Evolutionary conservation across 2,329 filamentous ascomycete genomes (phyloP).

Genomic region (Xylariaceae sp.): DNA sequence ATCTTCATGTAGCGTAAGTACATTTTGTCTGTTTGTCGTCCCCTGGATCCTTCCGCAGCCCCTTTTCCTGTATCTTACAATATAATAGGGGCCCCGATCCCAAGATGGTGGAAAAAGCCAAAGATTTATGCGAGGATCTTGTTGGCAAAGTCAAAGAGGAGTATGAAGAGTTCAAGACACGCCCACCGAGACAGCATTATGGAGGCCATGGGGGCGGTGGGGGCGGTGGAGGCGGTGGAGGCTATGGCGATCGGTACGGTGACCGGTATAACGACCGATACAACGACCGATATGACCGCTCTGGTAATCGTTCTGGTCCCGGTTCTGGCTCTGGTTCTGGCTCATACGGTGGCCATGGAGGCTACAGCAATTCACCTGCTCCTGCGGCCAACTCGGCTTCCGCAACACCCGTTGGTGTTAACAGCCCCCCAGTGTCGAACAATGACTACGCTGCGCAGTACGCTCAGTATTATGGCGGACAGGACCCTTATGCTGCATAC

Average conservation of each 20-base stretch:
- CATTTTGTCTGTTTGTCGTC: neutral
- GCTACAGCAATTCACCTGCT: constrained; percentile 37
- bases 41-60: neutral
- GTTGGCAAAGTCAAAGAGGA: constrained; percentile 80
- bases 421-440: constrained; percentile 35
- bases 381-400: constrained; percentile 35
- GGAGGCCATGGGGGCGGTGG: constrained; percentile 42
- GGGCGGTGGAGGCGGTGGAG: constrained; percentile 35
- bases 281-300: constrained; percentile 32
- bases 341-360: constrained; percentile 31
- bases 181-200: constrained; percentile 61
- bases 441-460: constrained; percentile 72
- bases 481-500: constrained; percentile 84
- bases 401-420: constrained; percentile 37
- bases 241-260: constrained; percentile 36
- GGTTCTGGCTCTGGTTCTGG: constrained; percentile 27
- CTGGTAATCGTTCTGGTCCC: constrained; percentile 29
- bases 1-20: constrained; percentile 85
- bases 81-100: constrained; percentile 71
- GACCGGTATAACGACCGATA: constrained; percentile 31
- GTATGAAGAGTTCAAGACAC: constrained; percentile 85
- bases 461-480: constrained; percentile 69
- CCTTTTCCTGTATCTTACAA: constrained; percentile 29
- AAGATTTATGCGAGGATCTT: constrained; percentile 82
- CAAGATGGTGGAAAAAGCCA: constrained; percentile 78